These are phyloP conservation scores for Didymellaceae sp. DNA, from an alignment of 2,329 filamentous ascomycete species.

Conservation along the genomic window DNA sequence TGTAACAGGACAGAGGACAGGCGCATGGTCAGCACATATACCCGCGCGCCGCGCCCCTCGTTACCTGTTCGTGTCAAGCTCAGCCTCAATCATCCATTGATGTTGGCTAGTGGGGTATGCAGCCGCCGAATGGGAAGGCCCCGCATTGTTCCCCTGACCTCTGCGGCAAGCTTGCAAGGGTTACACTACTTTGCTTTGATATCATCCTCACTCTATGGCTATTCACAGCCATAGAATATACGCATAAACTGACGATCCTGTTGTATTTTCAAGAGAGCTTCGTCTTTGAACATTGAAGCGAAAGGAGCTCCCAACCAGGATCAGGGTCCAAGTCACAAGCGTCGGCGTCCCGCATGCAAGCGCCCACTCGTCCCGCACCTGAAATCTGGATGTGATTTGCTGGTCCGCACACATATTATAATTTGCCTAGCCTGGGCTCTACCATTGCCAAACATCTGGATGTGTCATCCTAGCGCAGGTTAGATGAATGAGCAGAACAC, in stretches of 20 bases:
- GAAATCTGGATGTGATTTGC: slow-evolving; percentile 16
- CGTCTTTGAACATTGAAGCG: slow-evolving; percentile 5
- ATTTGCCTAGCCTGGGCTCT: neutral
- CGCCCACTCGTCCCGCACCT: slow-evolving; percentile 19
- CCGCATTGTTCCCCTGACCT: slow-evolving; percentile 13
- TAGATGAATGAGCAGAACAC: too few relatives aligned
- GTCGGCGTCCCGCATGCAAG: slow-evolving; percentile 22
- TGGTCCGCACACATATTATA: slow-evolving; percentile 9
- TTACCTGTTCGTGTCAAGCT: slow-evolving; percentile 32
- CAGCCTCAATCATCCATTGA: slow-evolving; percentile 40
- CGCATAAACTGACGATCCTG: neutral
- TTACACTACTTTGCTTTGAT: slow-evolving; percentile 1
- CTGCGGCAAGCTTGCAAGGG: slow-evolving; percentile 10
- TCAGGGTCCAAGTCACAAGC: slow-evolving; percentile 24
- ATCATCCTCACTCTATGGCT: neutral
- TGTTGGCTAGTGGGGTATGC: slow-evolving; percentile 41
- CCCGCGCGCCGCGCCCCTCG: slow-evolving; percentile 26
- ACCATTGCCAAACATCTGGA: too few relatives aligned
- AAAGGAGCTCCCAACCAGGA: slow-evolving; percentile 4
- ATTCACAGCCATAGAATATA: neutral
- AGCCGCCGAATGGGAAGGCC: slow-evolving; percentile 14
- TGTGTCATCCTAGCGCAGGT: too few relatives aligned
- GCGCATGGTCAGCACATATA: slow-evolving; percentile 33
- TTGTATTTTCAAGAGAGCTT: neutral
- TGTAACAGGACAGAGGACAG: slow-evolving; percentile 1